Conservation (phyloP, 1,139 yeast species). For the Geotrichum candidum region DNA sequence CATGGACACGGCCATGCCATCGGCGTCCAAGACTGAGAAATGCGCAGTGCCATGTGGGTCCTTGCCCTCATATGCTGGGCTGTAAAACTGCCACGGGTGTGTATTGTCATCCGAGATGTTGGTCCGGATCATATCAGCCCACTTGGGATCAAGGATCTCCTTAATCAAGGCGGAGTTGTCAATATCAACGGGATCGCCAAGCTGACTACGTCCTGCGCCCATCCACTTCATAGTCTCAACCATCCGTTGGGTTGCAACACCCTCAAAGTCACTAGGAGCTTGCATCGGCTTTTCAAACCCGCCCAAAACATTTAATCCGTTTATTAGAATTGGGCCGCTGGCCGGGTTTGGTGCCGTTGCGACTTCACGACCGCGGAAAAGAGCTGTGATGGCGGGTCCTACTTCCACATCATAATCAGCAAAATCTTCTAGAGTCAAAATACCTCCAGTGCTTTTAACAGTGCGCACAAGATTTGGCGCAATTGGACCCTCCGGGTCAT, state of each 20-base stretch:
- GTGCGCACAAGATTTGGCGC: conserved; percentile 48
- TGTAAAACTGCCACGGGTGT: conserved; percentile 61
- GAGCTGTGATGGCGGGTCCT: conserved; percentile 49
- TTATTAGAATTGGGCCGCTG: conserved; percentile 73
- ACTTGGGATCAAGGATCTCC: conserved; percentile 41
- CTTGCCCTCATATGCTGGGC: conserved; percentile 67
- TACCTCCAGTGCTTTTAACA: conserved; percentile 51
- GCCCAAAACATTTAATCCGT: conserved; percentile 63
- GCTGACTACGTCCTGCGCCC: conserved; percentile 72
- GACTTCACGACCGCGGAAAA: conserved; percentile 47
- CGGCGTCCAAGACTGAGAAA: conserved; percentile 64
- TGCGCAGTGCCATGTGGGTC: conserved; percentile 89
- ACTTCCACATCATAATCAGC: conserved; percentile 51
- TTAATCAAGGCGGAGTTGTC: conserved; percentile 34
- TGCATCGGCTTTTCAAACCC: conserved; percentile 30
- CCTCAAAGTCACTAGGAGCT: conserved; percentile 36
- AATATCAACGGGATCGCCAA: conserved; percentile 57
- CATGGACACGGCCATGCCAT: conserved; percentile 70
- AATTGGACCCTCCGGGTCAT: conserved; percentile 76
- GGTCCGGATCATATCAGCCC: conserved; percentile 49
- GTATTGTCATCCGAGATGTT: conserved; percentile 54
- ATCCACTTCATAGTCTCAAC: conserved; percentile 92
- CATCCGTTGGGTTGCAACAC: conserved; percentile 56
- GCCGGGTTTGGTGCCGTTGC: conserved; percentile 72
- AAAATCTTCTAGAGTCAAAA: conserved; percentile 59